Evolutionary conservation across 2,329 filamentous ascomycete species (phyloP), one percentile per base, ranked within the genome.

Genomic region (Botrytis deweyae): DNA sequence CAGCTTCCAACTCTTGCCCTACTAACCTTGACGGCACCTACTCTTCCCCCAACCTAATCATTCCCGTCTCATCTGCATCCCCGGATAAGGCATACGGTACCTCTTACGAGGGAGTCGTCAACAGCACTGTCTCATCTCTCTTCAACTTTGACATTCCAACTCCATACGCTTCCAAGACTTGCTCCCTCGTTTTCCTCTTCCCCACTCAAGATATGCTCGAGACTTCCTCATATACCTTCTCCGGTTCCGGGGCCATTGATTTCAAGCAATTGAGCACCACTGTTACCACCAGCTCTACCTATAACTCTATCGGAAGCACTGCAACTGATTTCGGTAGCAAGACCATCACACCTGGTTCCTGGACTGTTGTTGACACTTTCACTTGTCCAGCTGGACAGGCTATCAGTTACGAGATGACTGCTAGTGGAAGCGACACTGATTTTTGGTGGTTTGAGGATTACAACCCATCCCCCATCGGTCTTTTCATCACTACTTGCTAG

Each of bases 91-190:
- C 87, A 0, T 82, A 82, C 62, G 89, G 89, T 12, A 88, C 86
- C 2, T 85, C 84, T 1, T 87, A 84, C 82, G 86, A 87, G 76
- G 90, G 89, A 71, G 85, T 86, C 18, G 83, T 91, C 55, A 87
- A 86, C 20, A 81, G 84, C 29, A 84, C 83, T 72, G 81, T 87
- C 67, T 87, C 87, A 16, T 87, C 87, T 20, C 87, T 92, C 79
- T 92, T 91, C 86, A 91, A 91, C 84, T 93, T 93, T 82, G 89
- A 91, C 79, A 87, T 93, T 62, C 88, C 87, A 1, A 75, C 81
- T 6, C 81, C 82, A 8, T 85, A 88, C 77, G 77, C 65, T 6
- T 67, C 83, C 14, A 62, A 52, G 20, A 88, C 83, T 10, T 93
- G 91, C 83, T 87, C 85, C 72, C 83, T 92, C 14, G 83, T 90